Evolutionary conservation across 179 eudicot species (phyloP), one percentile per base, ranked within the genome.

Genomic region (Carnegiea gigantea): DNA sequence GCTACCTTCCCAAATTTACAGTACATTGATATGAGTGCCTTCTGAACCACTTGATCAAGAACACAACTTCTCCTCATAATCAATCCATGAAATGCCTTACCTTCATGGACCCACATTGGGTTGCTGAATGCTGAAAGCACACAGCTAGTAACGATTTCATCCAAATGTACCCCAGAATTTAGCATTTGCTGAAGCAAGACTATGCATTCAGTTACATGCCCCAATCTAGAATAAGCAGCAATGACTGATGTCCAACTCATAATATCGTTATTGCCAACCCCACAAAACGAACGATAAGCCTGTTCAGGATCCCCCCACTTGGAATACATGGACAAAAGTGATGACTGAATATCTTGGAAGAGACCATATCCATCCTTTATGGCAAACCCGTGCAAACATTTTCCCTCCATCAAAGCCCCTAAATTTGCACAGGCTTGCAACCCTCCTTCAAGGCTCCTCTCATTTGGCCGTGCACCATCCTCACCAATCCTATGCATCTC

Each of bases 361-460:
- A 67, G 71, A 24, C 57, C 84, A 85, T 86, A 81, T 28, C 93
- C 98, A 72, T 77, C 84, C 85, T 94, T 94, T 21, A 90, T 21
- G 7, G 88, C 86, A 7, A 91, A 86, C 12, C 87, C 88, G 64
- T 94, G 98, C 81, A 94, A 89, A 77, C 95, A 90, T 74, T 68
- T 90, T 46, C 97, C 97, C 78, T 86, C 90, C 46, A 30, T 44
- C 86, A 89, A 81, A 70, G 84, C 90, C 78, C 88, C 89, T 87
- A 91, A 72, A 83, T 92, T 77, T 64, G 87, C 93, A 87, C 92
- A 92, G 33, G 95, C 97, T 84, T 87, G 90, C 76, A 92, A 88
- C n/a, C 98, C 97, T 1, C 91, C 95, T 86, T 88, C 91, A 18
- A 93, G 82, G 28, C 92, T 93, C 78, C 98, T 84, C 76, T 77